Evolutionary conservation across 768 basidiomycete genomes (phyloP), one percentile per base, ranked within the genome.

Genomic region (Russula sp.): DNA sequence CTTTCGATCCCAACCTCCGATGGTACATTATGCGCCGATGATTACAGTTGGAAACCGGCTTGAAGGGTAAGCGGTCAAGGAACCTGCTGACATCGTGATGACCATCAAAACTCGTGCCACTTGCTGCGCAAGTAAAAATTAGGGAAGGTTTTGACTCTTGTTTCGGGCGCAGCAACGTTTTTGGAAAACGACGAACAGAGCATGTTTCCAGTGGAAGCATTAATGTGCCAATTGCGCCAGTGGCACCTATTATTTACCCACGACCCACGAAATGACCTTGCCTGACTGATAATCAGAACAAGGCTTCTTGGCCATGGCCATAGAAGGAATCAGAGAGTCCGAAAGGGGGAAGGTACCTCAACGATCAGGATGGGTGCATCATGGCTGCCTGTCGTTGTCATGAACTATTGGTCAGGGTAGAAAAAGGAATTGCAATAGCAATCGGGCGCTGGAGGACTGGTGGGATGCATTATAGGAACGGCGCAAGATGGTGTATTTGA

Each of bases 401-500:
- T 34, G 48, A 65, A 50, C 24, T 44, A 6, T 36, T 30, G 36
- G 38, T 30, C 42, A 51, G 26, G 59, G 28, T 13, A 34, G 53
- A 54, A 40, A 28, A 26, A 51, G 20, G n/a, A 53, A 51, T 49
- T 34, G 30, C 14, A 50, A 55, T 42, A 11, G 59, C 22, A 28
- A 51, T 36, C 57, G 59, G 44, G 64, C 59, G 59, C 38, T 52
- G n/a, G 11, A 18, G 26, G 44, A 18, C 38, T 16, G 48, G 36
- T 59, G 53, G 28, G 48, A 54, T 50, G 18, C 28, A 30, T 16
- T 11, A 13, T 20, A 32, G 16, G 61, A 16, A 52, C 24, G 55
- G 64, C 64, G 59, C 32, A 65, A 56, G 56, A 36, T 57, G 52
- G 64, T 49, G 22, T 34, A 48, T 59, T 64, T 34, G 52, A 55